Conservation (phyloP, 306 rosid species). For the Medicago ruthenica region DNA sequence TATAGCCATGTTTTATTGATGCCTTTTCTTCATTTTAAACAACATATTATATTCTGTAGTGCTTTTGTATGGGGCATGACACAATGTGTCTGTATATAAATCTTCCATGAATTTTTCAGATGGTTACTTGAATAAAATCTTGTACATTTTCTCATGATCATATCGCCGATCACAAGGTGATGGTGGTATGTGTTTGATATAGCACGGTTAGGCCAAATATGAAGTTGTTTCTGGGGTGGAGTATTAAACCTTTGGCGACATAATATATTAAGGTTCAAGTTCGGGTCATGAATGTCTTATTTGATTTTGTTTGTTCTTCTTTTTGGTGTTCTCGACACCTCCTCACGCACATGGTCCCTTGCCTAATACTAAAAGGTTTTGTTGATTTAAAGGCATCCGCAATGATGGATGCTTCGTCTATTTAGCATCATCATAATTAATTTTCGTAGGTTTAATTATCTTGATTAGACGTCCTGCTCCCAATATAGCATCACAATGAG, state of each 20-base stretch:
- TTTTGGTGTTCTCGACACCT: too few species aligned
- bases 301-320: too few species aligned
- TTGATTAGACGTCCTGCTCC: too few species aligned
- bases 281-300: too few species aligned
- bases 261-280: background rate
- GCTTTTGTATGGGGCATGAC: background rate
- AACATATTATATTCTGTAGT: background rate
- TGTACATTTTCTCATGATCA: background rate
- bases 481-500: too few species aligned
- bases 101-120: background rate
- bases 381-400: too few species aligned
- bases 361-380: too few species aligned
- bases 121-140: background rate
- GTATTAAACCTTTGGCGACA: too few species aligned
- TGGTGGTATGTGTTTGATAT: background rate
- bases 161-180: background rate
- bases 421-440: too few species aligned
- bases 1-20: background rate
- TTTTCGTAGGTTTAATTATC: too few species aligned
- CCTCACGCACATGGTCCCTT: too few species aligned
- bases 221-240: background rate
- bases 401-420: too few species aligned
- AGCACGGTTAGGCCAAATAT: background rate
- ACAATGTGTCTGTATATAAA: background rate
- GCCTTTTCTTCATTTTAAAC: background rate